Evolutionary conservation across 306 rosid species (phyloP).

Genomic region (Benincasa hispida): DNA sequence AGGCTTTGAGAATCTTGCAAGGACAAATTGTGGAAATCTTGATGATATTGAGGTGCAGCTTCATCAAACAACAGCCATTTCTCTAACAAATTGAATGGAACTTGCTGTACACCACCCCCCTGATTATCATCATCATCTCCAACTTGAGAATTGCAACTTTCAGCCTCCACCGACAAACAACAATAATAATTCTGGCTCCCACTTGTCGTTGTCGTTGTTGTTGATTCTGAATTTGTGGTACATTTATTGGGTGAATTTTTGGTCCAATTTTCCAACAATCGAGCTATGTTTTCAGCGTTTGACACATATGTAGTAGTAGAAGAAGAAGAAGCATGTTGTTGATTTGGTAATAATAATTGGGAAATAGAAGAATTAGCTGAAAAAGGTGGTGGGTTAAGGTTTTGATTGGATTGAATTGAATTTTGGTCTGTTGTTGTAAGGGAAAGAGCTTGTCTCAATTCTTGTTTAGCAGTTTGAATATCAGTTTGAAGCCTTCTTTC

Average conservation of each 20-base stretch:
- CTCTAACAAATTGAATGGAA: conserved; percentile 60
- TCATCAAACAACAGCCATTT: conserved; percentile 86
- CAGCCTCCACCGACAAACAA: background rate
- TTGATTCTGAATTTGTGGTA: background rate
- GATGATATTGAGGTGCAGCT: conserved; percentile 34
- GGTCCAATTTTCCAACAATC: conserved; percentile 61
- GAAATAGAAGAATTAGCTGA: background rate
- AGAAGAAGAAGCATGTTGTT: background rate
- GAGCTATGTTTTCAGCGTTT: conserved; percentile 58
- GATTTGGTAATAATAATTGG: background rate
- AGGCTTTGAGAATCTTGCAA: conserved; percentile 13
- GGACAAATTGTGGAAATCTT: conserved; percentile 38
- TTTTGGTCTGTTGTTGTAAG: conserved; percentile 24
- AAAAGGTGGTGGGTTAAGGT: too few species aligned
- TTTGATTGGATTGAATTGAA: too few species aligned
- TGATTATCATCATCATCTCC: background rate
- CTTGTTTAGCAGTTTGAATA: conserved; percentile 74
- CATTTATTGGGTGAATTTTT: conserved; percentile 23
- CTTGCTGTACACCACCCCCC: background rate
- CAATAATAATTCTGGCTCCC: background rate
- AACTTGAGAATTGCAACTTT: background rate
- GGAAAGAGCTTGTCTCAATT: conserved; percentile 71
- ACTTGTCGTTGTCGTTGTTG: background rate
- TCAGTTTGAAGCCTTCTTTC: conserved; percentile 88
- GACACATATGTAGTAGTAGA: conserved; percentile 41